Conservation (phyloP, 495 filamentous ascomycete species). For the Cenococcum geophilum region DNA sequence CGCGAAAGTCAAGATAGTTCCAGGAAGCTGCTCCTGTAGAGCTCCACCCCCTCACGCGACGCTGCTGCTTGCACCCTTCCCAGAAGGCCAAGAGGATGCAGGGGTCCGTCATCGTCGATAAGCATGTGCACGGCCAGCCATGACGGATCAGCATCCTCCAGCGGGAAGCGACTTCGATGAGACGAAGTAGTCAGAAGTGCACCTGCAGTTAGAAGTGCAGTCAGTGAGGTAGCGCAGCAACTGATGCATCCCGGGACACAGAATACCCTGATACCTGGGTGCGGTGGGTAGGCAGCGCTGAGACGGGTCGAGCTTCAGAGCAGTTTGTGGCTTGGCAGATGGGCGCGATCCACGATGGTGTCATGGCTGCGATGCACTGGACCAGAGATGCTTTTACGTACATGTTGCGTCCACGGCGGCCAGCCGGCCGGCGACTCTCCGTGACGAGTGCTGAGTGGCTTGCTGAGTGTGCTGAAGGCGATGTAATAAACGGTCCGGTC, state of each 20-base stretch:
- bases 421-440: neutral
- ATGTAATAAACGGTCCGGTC: neutral
- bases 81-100: neutral
- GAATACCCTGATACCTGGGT: neutral
- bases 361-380: neutral
- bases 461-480: neutral
- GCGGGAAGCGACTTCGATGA: too few relatives aligned
- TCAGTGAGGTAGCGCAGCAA: neutral
- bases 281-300: neutral
- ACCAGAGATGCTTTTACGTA: conserved; percentile 5
- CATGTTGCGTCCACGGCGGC: neutral
- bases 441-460: too few relatives aligned
- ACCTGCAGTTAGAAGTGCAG: neutral
- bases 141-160: neutral
- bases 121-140: neutral
- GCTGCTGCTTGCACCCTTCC: too few relatives aligned
- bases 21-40: too few relatives aligned
- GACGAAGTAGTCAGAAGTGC: too few relatives aligned
- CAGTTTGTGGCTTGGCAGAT: neutral
- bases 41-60: too few relatives aligned
- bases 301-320: neutral
- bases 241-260: neutral
- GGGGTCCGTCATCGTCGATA: neutral
- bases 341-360: neutral
- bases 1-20: too few relatives aligned